These are phyloP conservation scores for Neodidymelliopsis sp. DNA, from an alignment of 2,329 filamentous ascomycete genomes.

Conservation along the genomic window DNA sequence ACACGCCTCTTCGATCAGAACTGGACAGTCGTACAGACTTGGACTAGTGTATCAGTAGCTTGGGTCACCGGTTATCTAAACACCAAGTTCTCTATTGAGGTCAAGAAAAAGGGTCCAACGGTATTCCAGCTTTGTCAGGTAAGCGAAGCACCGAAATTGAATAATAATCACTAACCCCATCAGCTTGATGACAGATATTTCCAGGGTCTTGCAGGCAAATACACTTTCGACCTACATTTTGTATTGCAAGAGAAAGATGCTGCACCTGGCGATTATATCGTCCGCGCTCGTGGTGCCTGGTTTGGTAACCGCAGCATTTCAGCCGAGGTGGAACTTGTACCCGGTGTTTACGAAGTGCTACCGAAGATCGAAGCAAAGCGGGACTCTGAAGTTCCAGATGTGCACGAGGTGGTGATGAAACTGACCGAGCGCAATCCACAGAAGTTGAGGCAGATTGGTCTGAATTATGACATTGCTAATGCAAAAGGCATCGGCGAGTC, in stretches of 20 bases:
- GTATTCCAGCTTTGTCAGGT: constrained; percentile 66
- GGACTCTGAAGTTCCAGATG: constrained; percentile 54
- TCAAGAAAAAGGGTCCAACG: constrained; percentile 59
- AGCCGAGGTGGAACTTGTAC: constrained; percentile 75
- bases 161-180: constrained; percentile 47
- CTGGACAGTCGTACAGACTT: constrained; percentile 66
- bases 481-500: constrained; percentile 65
- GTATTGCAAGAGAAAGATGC: constrained; percentile 61
- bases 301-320: constrained; percentile 76
- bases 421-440: constrained; percentile 50
- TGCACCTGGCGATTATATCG: constrained; percentile 60
- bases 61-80: constrained; percentile 68
- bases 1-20: constrained; percentile 66
- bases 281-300: constrained; percentile 58
- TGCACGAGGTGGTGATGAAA: constrained; percentile 68
- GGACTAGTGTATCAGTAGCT: constrained; percentile 65
- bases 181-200: constrained; percentile 67
- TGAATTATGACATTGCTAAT: constrained; percentile 74
- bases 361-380: constrained; percentile 75
- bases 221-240: constrained; percentile 65
- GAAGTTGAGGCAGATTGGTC: constrained; percentile 68
- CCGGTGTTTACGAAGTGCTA: constrained; percentile 76
- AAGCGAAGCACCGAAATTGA: constrained; percentile 49
- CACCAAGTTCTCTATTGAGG: constrained; percentile 65
- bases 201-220: constrained; percentile 63